These are phyloP conservation scores for Fraxinus nigra DNA, from an alignment of 305 asterid species.

Conservation along the genomic window DNA sequence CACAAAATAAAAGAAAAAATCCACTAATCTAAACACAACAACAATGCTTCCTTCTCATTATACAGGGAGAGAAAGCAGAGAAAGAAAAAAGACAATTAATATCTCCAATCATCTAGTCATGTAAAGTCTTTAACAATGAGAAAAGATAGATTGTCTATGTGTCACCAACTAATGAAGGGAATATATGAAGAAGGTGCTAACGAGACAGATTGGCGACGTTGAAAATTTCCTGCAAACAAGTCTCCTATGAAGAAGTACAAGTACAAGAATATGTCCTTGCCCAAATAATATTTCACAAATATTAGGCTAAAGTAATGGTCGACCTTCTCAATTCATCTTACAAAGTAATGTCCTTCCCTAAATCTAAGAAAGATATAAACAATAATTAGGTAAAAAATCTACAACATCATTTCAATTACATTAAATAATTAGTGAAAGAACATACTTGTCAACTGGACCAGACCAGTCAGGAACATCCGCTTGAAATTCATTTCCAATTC, in stretches of 20 bases:
- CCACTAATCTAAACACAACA: not conserved
- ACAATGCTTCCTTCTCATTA: not conserved
- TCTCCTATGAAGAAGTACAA: slow-evolving; percentile 1
- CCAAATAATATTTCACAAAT: not conserved
- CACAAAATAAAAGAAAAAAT: not conserved
- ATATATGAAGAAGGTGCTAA: not conserved
- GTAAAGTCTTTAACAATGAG: not conserved
- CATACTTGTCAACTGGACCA: slow-evolving; percentile 67
- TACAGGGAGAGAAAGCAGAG: not conserved
- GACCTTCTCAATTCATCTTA: not conserved
- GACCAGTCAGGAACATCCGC: slow-evolving; percentile 73
- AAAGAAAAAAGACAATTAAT: not conserved
- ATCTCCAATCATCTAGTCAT: not conserved
- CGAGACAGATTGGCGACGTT: slow-evolving; percentile 1
- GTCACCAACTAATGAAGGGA: not conserved
- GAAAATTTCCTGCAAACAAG: not conserved
- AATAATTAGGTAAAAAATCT: not conserved
- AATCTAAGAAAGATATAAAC: slow-evolving; percentile 12
- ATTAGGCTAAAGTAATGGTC: not conserved
- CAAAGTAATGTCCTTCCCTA: slow-evolving; percentile 9
- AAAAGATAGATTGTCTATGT: not conserved
- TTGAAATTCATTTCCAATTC: slow-evolving; percentile 74
- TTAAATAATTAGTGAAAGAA: slow-evolving; percentile 23
- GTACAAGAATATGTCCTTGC: not conserved
- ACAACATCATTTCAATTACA: not conserved